Base-by-base conservation (phyloP, 768 basidiomycete species). In the Mycena capillaripes region DNA sequence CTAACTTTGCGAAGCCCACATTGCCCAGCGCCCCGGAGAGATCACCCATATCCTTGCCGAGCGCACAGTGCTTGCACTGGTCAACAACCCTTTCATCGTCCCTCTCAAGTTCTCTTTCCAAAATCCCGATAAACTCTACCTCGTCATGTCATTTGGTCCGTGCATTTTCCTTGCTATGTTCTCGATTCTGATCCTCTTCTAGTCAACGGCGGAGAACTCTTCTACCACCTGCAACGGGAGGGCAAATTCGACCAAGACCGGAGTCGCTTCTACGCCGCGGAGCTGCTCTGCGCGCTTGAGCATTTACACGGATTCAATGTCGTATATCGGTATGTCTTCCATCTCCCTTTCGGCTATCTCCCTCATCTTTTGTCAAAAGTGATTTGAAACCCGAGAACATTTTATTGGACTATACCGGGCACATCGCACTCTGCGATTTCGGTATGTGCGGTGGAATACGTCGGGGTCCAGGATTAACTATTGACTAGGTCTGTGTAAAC, bases 81-180 rank as follows among this genome's bases (percentile, higher is more conserved):
- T 99, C 71, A 98, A 98, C 84, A 98, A 97, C 78, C 97, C 97
- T 0, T 99, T 99, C 86, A 98, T 99, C 82, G 98, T 98, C 0
- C 98, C 97, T 23, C 91, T 99, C 82, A 99, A 99, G 80, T 98
- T 99, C 83, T 97, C 96, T 6, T 99, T 99, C 89, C 97, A 99
- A 84, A 97, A 93, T 71, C 95, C 95, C 2, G 97, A 99, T 81
- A 99, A 99, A 81, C 86, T 99, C 8, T 99, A 99, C 81, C 86
- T 99, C 66, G 96, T 98, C 42, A 95, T 99, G 92, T 97, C 97
- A 27, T 99, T 98, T 77, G 93, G 94, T 93, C 59, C 68, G 92
- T 83, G 1, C 34, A 8, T 10, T 53, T 17, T 14, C 36, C 57
- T 17, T 64, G 12, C 53, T 40, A 0, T 46, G 12, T 21, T 75